Evolutionary conservation across 306 rosid species (phyloP), one percentile per base, ranked within the genome.

Genomic region (Trichosanthes truncata): DNA sequence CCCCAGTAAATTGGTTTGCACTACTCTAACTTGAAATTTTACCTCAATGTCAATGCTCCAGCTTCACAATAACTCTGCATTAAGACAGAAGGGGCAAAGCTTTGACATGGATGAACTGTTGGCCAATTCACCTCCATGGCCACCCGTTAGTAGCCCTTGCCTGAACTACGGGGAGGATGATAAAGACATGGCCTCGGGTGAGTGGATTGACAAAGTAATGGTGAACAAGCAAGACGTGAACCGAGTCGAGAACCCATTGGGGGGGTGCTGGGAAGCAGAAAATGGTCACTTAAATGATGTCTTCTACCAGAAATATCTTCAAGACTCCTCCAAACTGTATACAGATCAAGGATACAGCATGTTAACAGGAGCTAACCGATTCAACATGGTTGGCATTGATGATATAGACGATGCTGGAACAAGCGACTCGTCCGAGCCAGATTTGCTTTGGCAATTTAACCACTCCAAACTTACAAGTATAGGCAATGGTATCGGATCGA

Each of bases 151-250:
- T 31, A 82, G 87, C 83, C 92, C 90, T 60, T 88, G 85, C 78
- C 90, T 86, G 84, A 86, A 80, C 88, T 81, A 74, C 51, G 81
- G 80, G 59, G 98, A 94, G 56, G 96, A 94, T n/a, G 97, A 92
- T 61, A 90, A 62, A 81, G 98, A 92, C 81, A 81, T 72, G 61
- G 88, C 84, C 78, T 80, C 88, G 0, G 97, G 95, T 11, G 95
- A 92, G 51, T 94, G 98, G 98, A 93, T 94, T 45, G 98, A 94
- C 80, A 94, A 94, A 84, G 98, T 94, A 46, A 94, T 94, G 98
- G 98, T 94, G 78, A 94, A 94, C 93, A 94, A 91, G 83, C 96
- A 57, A 86, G 98, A 94, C 62, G 86, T 69, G 59, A 85, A 81
- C 84, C 87, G 82, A 81, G 60, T 80, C 46, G 94, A 82, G 45